Evolutionary conservation across 1,284 basidiomycete species (phyloP).

Genomic region (Irpex lacteus): DNA sequence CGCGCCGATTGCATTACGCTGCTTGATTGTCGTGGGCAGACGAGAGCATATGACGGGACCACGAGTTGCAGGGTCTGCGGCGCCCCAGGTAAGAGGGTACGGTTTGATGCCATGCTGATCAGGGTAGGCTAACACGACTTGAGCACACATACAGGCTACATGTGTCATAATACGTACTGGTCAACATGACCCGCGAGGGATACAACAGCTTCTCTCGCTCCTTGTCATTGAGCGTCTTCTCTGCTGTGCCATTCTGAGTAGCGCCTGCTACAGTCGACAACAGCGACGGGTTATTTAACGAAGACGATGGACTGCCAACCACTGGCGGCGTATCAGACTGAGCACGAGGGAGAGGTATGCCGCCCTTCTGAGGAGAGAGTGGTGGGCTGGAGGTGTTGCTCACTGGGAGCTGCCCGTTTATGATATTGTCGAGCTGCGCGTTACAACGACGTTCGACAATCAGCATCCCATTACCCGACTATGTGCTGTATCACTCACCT

Average conservation of each 20-base stretch:
- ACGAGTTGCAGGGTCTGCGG: conserved; percentile 58
- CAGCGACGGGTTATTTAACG: conserved; percentile 17
- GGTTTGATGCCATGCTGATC: conserved; percentile 77
- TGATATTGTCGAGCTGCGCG: conserved; percentile 37
- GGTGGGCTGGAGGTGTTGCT: conserved; percentile 21
- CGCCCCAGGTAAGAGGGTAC: conserved; percentile 82
- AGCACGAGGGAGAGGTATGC: conserved; percentile 23
- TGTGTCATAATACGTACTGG: conserved; percentile 50
- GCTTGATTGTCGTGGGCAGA: conserved; percentile 81
- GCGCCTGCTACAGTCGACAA: conserved; percentile 23
- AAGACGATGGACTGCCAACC: conserved; percentile 22
- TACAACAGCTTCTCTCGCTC: conserved; percentile 74
- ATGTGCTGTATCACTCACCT: conserved; percentile 40
- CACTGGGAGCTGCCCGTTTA: conserved; percentile 15
- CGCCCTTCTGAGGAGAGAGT: conserved; percentile 21
- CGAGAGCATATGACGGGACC: conserved; percentile 92
- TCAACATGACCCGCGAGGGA: conserved; percentile 77
- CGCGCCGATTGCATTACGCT: conserved; percentile 92
- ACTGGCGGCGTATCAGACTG: conserved; percentile 21
- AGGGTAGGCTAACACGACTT: conserved; percentile 55
- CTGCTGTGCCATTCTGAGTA: conserved; percentile 17
- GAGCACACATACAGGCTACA: background rate
- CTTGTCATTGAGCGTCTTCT: conserved; percentile 42
- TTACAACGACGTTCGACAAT: background rate
- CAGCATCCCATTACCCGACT: background rate